Percentiles rank a stretch among this genome's conserved stretches.
phyloP scores from a whole-genome alignment of 345 rosid genomes.

The Sisymbrium altissimum region DNA sequence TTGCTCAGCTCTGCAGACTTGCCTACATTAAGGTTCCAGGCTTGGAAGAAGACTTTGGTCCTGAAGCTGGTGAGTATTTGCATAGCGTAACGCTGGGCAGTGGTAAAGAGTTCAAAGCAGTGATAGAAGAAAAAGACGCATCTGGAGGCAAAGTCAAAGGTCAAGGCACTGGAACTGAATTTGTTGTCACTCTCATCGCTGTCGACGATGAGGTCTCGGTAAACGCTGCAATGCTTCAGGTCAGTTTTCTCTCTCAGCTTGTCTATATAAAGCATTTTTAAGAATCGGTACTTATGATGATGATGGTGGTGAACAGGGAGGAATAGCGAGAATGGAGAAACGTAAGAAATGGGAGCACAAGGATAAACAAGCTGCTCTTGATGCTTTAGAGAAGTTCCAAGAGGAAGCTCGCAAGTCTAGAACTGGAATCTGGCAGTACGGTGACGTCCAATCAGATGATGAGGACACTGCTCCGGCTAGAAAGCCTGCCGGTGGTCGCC shows the following conservation, averaged over 20 bases:
- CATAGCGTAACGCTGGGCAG: slow-evolving; percentile 58
- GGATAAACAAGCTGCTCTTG: slow-evolving; percentile 60
- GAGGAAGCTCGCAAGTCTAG: slow-evolving; percentile 70
- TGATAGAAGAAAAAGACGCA: slow-evolving; percentile 76
- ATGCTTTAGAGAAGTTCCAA: slow-evolving; percentile 71
- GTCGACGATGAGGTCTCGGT: slow-evolving; percentile 75
- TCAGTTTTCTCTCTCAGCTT: slow-evolving; percentile 25
- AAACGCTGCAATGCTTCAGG: slow-evolving; percentile 91
- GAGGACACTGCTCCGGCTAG: slow-evolving; percentile 69
- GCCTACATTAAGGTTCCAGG: slow-evolving; percentile 90
- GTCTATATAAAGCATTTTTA: not conserved
- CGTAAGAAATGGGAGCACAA: slow-evolving; percentile 73
- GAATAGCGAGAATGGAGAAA: slow-evolving; percentile 89
- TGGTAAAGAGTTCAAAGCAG: slow-evolving; percentile 68
- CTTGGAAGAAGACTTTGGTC: slow-evolving; percentile 82
- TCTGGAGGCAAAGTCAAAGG: slow-evolving; percentile 91
- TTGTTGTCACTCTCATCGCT: slow-evolving; percentile 64
- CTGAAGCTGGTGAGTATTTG: slow-evolving; percentile 79
- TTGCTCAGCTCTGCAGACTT: slow-evolving; percentile 92
- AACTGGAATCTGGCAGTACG: slow-evolving; percentile 87
- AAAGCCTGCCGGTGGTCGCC: slow-evolving; percentile 57
- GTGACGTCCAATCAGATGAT: slow-evolving; percentile 89
- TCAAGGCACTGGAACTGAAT: slow-evolving; percentile 80
- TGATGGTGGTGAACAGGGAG: slow-evolving; percentile 52
- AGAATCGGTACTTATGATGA: not conserved